Base-by-base conservation (phyloP, 371 early-diverging fungal species). In the Lichtheimia ramosa region DNA sequence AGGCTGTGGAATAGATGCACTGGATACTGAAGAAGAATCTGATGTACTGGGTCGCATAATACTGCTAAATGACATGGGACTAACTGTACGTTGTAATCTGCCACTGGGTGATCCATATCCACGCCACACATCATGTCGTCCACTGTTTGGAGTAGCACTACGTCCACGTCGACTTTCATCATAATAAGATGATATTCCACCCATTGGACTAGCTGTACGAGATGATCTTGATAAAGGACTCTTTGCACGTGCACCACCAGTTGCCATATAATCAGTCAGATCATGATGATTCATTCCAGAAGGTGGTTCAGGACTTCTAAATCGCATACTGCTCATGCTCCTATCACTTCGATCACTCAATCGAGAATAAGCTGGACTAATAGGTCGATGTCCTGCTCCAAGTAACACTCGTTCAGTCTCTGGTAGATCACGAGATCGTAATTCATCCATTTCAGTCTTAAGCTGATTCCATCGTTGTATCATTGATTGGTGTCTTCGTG, bases 391-490 rank as follows among this genome's bases (percentile, higher is more conserved):
- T 34, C 34, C 34, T 14, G 64, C 68, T 1, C 61, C 59, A 39
- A 66, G 53, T 15, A 66, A 27, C 7, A 73, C 25, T 5, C 64
- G 58, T 43, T 79, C 77, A 14, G 77, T 75, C 34, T 73, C 71
- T 14, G 83, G 75, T n/a, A 86, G 58, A 52, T 86, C 84, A 28
- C 66, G 76, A 23, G 72, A 66, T 12, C 75, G 65, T 12, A 86
- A 63, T 5, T 82, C 79, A 28, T 83, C 82, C 68, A 86, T 75
- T 12, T 74, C 77, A 10, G 65, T 62, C 39, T 81, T 78, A 18
- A 86, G 75, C 20, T 69, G 66, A 34, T 70, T 69, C 86, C 86
- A 86, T 40, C 76, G 69, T 10, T 76, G 57, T 28, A 81, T 51
- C 83, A 84, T 83, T 8, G 71, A 54, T 52, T 78, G 78, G 54